These are phyloP conservation scores for Aspergillus panamensis DNA, from an alignment of 495 filamentous ascomycete genomes.

Conservation along the genomic window DNA sequence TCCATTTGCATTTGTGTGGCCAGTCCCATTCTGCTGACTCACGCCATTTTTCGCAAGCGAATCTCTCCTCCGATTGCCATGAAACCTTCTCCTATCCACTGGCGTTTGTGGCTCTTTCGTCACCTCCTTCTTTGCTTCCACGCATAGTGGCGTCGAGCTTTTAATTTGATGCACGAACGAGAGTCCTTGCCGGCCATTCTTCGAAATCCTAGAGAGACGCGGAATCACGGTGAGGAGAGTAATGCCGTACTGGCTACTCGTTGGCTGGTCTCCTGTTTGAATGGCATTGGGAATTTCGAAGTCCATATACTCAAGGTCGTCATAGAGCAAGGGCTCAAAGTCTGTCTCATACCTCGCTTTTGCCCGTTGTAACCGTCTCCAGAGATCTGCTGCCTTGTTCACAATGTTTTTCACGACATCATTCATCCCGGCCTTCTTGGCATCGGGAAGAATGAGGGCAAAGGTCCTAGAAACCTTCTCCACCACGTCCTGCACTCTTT, in stretches of 20 bases:
- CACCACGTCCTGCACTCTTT: conserved; percentile 13
- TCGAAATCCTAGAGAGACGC: background rate
- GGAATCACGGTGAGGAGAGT: conserved; percentile 7
- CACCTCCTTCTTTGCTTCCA: conserved; percentile 4
- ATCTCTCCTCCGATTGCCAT: conserved; percentile 5
- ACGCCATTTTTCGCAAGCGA: background rate
- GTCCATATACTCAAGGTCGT: background rate
- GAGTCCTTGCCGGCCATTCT: background rate
- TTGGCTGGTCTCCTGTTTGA: background rate
- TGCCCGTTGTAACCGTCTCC: conserved; percentile 17
- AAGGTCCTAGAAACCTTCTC: conserved; percentile 13
- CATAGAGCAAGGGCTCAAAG: conserved; percentile 16
- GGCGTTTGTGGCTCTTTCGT: background rate
- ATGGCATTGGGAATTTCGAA: no score
- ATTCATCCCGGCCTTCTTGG: conserved; percentile 11
- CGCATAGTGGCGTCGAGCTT: background rate
- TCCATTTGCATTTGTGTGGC: background rate
- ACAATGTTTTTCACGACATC: conserved; percentile 17
- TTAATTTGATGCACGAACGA: conserved; percentile 3
- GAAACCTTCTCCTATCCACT: background rate
- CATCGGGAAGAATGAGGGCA: conserved; percentile 15
- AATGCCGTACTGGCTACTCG: background rate
- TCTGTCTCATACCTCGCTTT: conserved; percentile 19
- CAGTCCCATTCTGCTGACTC: background rate
- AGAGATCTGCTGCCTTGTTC: conserved; percentile 18